These are phyloP conservation scores for Plectosphaerella plurivora DNA, from an alignment of 2,329 filamentous ascomycete species.

Conservation along the genomic window DNA sequence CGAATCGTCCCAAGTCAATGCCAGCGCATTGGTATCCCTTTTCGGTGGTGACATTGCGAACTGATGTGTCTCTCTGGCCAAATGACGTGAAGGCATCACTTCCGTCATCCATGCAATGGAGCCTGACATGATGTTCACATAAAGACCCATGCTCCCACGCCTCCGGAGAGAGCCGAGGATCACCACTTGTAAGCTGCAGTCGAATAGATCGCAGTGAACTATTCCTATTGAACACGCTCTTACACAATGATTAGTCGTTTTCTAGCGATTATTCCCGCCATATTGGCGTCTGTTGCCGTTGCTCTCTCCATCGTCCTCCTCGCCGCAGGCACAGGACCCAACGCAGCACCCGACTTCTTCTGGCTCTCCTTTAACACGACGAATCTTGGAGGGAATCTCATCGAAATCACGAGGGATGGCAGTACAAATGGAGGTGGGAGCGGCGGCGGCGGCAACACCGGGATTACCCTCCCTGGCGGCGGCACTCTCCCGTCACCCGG, in stretches of 20 bases:
- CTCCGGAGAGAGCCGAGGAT: too few species aligned
- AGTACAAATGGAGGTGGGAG: conserved; percentile 3
- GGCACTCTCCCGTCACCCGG: not conserved
- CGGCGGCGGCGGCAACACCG: conserved; percentile 4
- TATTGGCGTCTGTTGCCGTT: conserved; percentile 14
- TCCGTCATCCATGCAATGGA: too few species aligned
- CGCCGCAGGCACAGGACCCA: conserved; percentile 5
- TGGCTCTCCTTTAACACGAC: conserved; percentile 14
- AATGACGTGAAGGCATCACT: too few species aligned
- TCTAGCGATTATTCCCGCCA: conserved; percentile 6
- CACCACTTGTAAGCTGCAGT: too few species aligned
- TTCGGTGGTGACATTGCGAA: too few species aligned
- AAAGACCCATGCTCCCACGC: too few species aligned
- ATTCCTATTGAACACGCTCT: not conserved
- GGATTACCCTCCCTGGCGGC: conserved; percentile 1
- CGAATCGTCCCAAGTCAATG: too few species aligned
- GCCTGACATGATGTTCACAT: too few species aligned
- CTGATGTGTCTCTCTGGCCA: too few species aligned
- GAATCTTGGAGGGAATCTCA: conserved; percentile 10
- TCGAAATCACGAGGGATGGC: conserved; percentile 9
- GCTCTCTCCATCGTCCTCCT: conserved; percentile 27
- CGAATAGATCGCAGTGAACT: too few species aligned
- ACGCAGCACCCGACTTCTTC: conserved; percentile 5
- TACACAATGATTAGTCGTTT: conserved; percentile 1
- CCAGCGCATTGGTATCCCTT: too few species aligned